Evolutionary conservation across 352 stramenopile species (phyloP).

Genomic region (Halophytophthora batemanensis): DNA sequence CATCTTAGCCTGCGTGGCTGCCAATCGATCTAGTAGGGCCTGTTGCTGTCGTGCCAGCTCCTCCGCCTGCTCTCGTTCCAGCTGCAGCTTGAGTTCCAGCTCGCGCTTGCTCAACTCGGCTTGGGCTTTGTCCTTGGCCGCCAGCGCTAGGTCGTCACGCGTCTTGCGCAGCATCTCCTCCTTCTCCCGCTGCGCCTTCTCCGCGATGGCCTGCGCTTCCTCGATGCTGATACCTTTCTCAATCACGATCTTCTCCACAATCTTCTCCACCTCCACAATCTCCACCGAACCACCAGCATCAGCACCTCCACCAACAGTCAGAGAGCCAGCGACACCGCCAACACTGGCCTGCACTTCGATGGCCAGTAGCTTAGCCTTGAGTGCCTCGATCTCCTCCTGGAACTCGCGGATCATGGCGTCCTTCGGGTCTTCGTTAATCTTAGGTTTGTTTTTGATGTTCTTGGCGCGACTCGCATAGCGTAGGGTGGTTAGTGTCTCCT

Average conservation of each 20-base stretch:
- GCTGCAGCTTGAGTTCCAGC: slow-evolving; percentile 81
- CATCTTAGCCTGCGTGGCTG: slow-evolving; percentile 90
- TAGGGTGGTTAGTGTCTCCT: slow-evolving; percentile 92
- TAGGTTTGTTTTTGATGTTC: slow-evolving; percentile 99
- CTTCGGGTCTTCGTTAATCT: slow-evolving; percentile 98
- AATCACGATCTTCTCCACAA: slow-evolving; percentile 82
- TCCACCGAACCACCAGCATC: slow-evolving; percentile 7
- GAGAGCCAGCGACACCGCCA: slow-evolving; percentile 7
- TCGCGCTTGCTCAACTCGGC: slow-evolving; percentile 88
- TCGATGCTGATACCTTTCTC: slow-evolving; percentile 82
- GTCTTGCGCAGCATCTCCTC: slow-evolving; percentile 70
- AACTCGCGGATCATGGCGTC: slow-evolving; percentile 97
- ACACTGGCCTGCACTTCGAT: slow-evolving; percentile 49
- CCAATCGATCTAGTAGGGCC: slow-evolving; percentile 83
- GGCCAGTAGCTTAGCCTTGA: slow-evolving; percentile 83
- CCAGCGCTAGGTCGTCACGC: slow-evolving; percentile 62
- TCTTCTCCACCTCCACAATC: slow-evolving; percentile 79
- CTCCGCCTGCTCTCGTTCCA: slow-evolving; percentile 74
- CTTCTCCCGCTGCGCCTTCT: slow-evolving; percentile 73
- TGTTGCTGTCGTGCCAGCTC: slow-evolving; percentile 73
- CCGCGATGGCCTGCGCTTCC: slow-evolving; percentile 66
- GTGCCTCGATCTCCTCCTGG: slow-evolving; percentile 94
- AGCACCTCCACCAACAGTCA: slow-evolving; percentile 3
- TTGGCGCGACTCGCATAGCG: slow-evolving; percentile 98
- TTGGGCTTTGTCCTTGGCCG: slow-evolving; percentile 77